Conservation (phyloP, 2,329 filamentous ascomycete genomes). For the Aspergillus sojae region DNA sequence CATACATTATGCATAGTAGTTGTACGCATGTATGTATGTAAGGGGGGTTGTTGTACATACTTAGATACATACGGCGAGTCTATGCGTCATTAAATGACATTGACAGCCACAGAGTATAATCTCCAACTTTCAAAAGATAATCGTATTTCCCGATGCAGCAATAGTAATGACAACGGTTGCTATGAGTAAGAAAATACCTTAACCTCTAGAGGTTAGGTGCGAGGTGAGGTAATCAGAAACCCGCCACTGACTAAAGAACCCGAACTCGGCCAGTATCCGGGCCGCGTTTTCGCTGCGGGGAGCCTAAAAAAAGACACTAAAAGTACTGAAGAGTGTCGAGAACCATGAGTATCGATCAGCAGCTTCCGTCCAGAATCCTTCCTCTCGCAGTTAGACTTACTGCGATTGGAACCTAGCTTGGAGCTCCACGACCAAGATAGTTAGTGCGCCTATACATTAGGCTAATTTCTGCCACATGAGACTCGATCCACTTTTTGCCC, state of each 20-base stretch:
- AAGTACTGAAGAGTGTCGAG: slow-evolving; percentile 1
- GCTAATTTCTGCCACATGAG: slow-evolving; percentile 22
- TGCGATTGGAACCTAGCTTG: slow-evolving; percentile 10
- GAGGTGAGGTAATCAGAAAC: slow-evolving; percentile 3
- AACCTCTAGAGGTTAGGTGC: slow-evolving; percentile 5
- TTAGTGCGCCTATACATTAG: slow-evolving; percentile 12
- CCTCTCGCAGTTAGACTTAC: slow-evolving; percentile 21
- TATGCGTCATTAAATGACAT: not conserved
- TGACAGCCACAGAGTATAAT: not conserved
- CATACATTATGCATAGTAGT: not conserved
- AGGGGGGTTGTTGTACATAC: no score
- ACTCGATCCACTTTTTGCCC: slow-evolving; percentile 15
- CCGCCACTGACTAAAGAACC: slow-evolving; percentile 16
- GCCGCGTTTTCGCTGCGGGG: slow-evolving; percentile 21
- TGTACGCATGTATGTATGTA: not conserved
- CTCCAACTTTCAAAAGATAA: not conserved
- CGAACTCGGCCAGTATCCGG: slow-evolving; percentile 19
- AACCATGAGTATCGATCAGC: slow-evolving; percentile 5
- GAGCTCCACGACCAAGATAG: slow-evolving; percentile 12
- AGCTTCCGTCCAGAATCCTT: slow-evolving; percentile 27
- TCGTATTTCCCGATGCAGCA: not conserved
- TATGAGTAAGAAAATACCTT: not conserved
- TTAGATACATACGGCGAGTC: not conserved
- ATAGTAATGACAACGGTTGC: slow-evolving; percentile 4
- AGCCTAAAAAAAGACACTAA: slow-evolving; percentile 11